Conservation (phyloP, 2,329 filamentous ascomycete genomes). For the Phaeosphaeria sp. region DNA sequence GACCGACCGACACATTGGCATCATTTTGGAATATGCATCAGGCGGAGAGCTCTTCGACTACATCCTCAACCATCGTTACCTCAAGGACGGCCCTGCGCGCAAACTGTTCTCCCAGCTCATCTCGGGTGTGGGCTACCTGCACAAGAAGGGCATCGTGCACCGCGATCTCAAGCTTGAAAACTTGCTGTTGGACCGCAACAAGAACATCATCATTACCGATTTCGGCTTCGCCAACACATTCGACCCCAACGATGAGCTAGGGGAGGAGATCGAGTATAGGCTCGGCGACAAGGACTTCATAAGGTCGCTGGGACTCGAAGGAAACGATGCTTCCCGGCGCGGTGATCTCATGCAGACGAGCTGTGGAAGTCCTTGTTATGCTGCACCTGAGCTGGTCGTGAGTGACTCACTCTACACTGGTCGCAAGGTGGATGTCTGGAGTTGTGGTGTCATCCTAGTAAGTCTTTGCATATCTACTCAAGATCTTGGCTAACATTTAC, state of each 20-base stretch:
- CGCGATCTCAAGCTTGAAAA: slow-evolving; percentile 97
- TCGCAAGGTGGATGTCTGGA: slow-evolving; percentile 98
- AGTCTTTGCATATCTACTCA: slow-evolving; percentile 48
- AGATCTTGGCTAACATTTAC: slow-evolving; percentile 16
- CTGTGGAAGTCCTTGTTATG: slow-evolving; percentile 97
- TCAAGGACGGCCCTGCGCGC: slow-evolving; percentile 91
- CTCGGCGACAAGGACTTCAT: slow-evolving; percentile 87
- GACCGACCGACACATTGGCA: slow-evolving; percentile 95
- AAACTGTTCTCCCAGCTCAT: slow-evolving; percentile 94
- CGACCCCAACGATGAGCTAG: slow-evolving; percentile 84
- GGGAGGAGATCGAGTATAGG: slow-evolving; percentile 88
- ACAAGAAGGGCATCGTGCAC: slow-evolving; percentile 98
- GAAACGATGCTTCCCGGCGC: slow-evolving; percentile 76
- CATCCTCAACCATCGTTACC: slow-evolving; percentile 93
- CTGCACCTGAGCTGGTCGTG: slow-evolving; percentile 94
- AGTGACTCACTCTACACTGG: slow-evolving; percentile 97
- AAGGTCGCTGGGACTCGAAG: slow-evolving; percentile 84
- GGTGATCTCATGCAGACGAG: slow-evolving; percentile 99
- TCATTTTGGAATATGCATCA: slow-evolving; percentile 97
- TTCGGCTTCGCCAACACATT: slow-evolving; percentile 99
- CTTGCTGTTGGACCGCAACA: slow-evolving; percentile 89
- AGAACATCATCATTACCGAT: slow-evolving; percentile 99
- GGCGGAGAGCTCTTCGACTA: slow-evolving; percentile 98
- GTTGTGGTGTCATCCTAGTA: slow-evolving; percentile 97
- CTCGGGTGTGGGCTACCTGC: slow-evolving; percentile 94